Base-by-base conservation (phyloP, 441 rosid species). In the Croton setiger region DNA sequence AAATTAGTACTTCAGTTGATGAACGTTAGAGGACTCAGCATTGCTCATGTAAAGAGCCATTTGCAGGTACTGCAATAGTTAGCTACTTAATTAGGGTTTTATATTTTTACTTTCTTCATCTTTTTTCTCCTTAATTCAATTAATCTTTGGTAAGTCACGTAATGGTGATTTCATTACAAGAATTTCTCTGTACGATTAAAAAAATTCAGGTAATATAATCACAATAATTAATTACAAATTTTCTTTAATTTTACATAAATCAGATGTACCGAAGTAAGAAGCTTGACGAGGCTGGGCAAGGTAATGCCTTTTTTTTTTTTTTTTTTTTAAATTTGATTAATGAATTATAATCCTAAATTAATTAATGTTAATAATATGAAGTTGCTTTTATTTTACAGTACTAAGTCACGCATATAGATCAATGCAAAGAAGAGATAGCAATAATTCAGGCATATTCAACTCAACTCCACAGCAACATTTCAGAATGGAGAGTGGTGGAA, bases 31-130 rank as follows among this genome's bases (percentile, higher is more conserved):
- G 97, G 90, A 53, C 88, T 93, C 63, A 87, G 87, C 86, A 91
- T 91, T 68, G 88, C 98, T 47, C 98, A 93, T 78, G 96, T 93
- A 52, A 93, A 93, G 85, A 91, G 98, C 78, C 98, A 93, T 81
- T 87, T 93, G 37, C 98, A 92, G 97, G 98, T 90, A 66, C 10
- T 49, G 3, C n/a, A 76, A 60, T 45, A n/a, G n/a, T n/a, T n/a
- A n/a, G n/a, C n/a, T 4, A 12, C 3, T 4, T 15, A 12, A 10
- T 0, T 20, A 61, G 15, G 20, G 59, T 52, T 48, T 17, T 15
- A n/a, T 44, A 2, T 23, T 44, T 27, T 20, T 58, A 5, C n/a
- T 11, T 49, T 27, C 68, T 47, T 43, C 51, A 35, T 33, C 57
- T 53, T 33, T 39, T 5, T 54, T 8, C n/a, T 8, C 35, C 15